A percentile compares a stretch with the other conserved stretches of the same genome.
These are phyloP conservation scores for Kwoniella botswanensis DNA, from an alignment of 768 basidiomycete genomes.

Conservation along the genomic window DNA sequence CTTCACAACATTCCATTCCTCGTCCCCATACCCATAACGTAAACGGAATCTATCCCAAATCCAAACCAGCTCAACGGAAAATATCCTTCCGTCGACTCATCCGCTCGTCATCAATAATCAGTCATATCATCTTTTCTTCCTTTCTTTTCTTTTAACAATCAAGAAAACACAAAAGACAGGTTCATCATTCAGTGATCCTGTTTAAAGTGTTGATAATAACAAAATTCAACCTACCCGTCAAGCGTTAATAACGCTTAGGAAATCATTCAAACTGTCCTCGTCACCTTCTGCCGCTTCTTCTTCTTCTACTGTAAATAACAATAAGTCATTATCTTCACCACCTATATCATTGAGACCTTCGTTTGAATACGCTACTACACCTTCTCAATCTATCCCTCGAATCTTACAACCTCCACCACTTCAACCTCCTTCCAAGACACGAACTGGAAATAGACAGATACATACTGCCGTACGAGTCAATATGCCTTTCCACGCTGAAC, in stretches of 20 bases:
- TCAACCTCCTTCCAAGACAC: not conserved
- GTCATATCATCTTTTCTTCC: not conserved
- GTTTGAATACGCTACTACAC: constrained; percentile 1
- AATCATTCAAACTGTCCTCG: constrained; percentile 12
- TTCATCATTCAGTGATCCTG: not conserved
- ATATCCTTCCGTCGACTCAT: not conserved
- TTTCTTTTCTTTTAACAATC: not conserved
- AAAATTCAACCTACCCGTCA: constrained; percentile 4
- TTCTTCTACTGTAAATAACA: constrained; percentile 7
- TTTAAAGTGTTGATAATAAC: not conserved
- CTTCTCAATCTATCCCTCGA: not conserved
- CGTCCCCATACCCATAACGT: not conserved
- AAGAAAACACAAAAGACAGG: not conserved
- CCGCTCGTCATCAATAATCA: not conserved
- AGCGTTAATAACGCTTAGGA: constrained; percentile 15
- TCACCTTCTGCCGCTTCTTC: not conserved
- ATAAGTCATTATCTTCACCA: constrained; percentile 2
- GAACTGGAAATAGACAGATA: not conserved
- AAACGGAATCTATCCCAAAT: not conserved
- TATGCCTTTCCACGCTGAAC: constrained; percentile 33
- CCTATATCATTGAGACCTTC: constrained; percentile 8
- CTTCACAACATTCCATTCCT: not conserved
- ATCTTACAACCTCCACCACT: not conserved
- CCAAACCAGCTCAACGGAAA: not conserved
- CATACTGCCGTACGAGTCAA: constrained; percentile 18